Conservation (phyloP, 2,329 filamentous ascomycete species). For the Ploettnerulaceae sp. region DNA sequence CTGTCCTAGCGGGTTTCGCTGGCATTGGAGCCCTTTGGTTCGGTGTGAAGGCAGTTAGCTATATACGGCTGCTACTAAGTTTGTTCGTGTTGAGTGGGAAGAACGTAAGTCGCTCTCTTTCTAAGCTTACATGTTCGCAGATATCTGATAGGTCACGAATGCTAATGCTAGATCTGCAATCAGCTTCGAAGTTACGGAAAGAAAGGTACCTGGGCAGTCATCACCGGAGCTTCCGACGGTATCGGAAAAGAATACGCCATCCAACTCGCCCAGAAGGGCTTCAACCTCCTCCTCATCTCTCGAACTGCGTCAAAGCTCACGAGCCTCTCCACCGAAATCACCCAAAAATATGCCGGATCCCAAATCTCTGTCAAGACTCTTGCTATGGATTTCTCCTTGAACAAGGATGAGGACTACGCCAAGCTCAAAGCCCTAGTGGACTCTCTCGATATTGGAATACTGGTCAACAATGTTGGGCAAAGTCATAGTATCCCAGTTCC, state of each 20-base stretch:
- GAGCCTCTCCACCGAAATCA: conserved; percentile 69
- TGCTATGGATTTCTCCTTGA: conserved; percentile 86
- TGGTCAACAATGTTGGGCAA: conserved; percentile 96
- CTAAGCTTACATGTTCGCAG: background rate
- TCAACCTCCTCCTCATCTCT: conserved; percentile 91
- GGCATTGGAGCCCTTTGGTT: conserved; percentile 56
- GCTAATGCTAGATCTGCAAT: conserved; percentile 12
- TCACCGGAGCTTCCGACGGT: conserved; percentile 94
- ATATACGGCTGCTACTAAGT: conserved; percentile 57
- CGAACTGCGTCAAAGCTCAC: conserved; percentile 92
- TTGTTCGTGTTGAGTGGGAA: conserved; percentile 63
- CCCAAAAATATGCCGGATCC: conserved; percentile 57
- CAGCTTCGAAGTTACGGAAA: conserved; percentile 87
- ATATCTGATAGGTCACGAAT: background rate
- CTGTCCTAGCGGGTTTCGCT: conserved; percentile 33
- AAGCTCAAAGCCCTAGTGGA: conserved; percentile 63
- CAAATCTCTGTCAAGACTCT: conserved; percentile 68
- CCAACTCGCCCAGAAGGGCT: conserved; percentile 85
- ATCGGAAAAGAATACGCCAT: conserved; percentile 94
- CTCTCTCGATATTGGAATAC: conserved; percentile 74
- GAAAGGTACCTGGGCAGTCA: conserved; percentile 87
- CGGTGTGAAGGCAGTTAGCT: conserved; percentile 51
- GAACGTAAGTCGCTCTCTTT: conserved; percentile 44
- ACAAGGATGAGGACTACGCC: conserved; percentile 75
- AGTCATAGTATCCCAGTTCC: conserved; percentile 90